Percentiles rank a stretch among this genome's conserved stretches.
These are phyloP conservation scores for Zasmidium angulare DNA, from an alignment of 2,329 filamentous ascomycete species.

Conservation along the genomic window DNA sequence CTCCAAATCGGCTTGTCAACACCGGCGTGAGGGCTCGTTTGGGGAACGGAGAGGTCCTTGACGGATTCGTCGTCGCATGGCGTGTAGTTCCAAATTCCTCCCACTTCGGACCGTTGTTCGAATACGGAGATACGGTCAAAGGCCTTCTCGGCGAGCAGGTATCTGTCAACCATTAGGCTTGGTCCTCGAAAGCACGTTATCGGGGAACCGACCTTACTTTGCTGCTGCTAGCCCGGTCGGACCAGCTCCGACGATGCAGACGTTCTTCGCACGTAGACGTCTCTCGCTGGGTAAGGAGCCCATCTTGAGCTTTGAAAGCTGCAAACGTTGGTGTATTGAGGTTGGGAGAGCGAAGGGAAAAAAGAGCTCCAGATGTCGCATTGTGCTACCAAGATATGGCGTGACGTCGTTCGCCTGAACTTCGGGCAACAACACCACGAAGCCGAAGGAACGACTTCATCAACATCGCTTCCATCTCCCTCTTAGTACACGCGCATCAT, in stretches of 20 bases:
- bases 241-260: conserved; percentile 82
- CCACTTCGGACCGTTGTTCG: conserved; percentile 74
- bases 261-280: conserved; percentile 50
- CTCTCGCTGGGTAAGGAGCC: conserved; percentile 16
- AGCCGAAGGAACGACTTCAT: too few species aligned
- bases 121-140: conserved; percentile 74
- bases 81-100: conserved; percentile 85
- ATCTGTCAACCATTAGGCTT: conserved; percentile 36
- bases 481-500: too few species aligned
- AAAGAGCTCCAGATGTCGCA: too few species aligned
- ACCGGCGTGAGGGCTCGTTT: conserved; percentile 61
- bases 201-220: conserved; percentile 50
- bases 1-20: conserved; percentile 63
- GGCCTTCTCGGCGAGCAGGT: conserved; percentile 68
- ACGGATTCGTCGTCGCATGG: conserved; percentile 47
- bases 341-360: background rate
- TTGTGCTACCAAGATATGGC: background rate
- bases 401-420: background rate
- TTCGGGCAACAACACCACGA: background rate
- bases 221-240: conserved; percentile 76
- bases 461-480: too few species aligned
- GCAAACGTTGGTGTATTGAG: too few species aligned
- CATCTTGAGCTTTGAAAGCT: too few species aligned
- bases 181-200: background rate
- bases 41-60: conserved; percentile 57